Base-by-base conservation (phyloP, 2,329 filamentous ascomycete species). In the Aspergillus arachidicola region DNA sequence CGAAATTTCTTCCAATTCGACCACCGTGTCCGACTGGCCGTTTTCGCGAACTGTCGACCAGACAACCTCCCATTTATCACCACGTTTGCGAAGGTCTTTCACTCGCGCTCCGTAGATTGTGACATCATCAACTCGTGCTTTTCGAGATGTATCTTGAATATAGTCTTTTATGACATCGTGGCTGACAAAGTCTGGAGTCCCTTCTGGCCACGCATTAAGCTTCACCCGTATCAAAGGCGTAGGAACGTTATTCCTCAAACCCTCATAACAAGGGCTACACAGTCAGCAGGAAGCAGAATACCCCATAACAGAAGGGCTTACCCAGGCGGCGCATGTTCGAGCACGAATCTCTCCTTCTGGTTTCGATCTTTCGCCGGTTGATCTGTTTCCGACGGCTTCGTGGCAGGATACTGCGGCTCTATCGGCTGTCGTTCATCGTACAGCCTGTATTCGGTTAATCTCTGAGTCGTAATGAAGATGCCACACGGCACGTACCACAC, bases 61-160 rank as follows among this genome's bases (percentile, higher is more conserved):
- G 2, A 79, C 73, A 0, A 91, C 76, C 1, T 72, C 70, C 88
- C 88, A 91, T 16, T 76, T 75, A 0, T 65, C 45, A 2, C 73
- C 76, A 0, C 74, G 70, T 69, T 89, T 90, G 1, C 68, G 64
- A 0, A 85, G 69, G 3, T 78, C 75, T 64, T 84, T 84, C 0
- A 91, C 89, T n/a, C 85, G 79, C 0, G 88, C 90, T 51, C 87
- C 78, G 68, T 86, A 89, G 0, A 77, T 70, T 0, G 86, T 87
- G 10, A 80, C 70, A 0, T 78, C 72, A 3, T 86, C 73, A 0
- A 89, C 83, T 0, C 83, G 83, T 1, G 83, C 80, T 1, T 80
- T 75, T 0, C 67, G 66, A 0, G 88, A 84, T 0, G 88, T 84
- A n/a, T 83, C 80, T 63, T 88, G 84, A 5, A 91, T 84, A 68